phyloP scores from a whole-genome alignment of 768 basidiomycete species.

The Suillus weaverae region DNA sequence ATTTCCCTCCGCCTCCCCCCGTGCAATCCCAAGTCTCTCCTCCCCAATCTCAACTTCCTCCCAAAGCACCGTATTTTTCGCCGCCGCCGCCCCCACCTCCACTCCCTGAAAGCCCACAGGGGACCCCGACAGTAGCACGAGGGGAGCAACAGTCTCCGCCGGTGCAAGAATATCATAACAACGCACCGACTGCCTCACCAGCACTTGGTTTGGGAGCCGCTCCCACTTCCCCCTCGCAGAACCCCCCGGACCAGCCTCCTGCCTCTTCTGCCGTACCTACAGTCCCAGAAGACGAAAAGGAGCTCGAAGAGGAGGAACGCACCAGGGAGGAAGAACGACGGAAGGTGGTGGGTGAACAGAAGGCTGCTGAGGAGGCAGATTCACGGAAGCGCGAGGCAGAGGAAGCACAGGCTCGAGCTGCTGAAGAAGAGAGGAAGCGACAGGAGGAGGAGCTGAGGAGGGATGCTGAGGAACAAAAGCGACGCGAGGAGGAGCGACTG shows the following conservation, averaged over 20 bases:
- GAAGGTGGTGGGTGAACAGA: conserved; percentile 30
- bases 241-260: conserved; percentile 4
- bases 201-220: conserved; percentile 7
- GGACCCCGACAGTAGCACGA: background rate
- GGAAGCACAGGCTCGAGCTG: conserved; percentile 6
- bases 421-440: conserved; percentile 33
- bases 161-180: background rate
- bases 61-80: background rate
- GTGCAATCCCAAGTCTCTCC: conserved; percentile 13
- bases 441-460: conserved; percentile 12
- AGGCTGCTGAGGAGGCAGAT: conserved; percentile 16
- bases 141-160: background rate
- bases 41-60: conserved; percentile 14
- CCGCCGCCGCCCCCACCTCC: conserved; percentile 22
- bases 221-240: conserved; percentile 8
- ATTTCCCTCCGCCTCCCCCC: conserved; percentile 19
- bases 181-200: conserved; percentile 1
- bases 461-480: conserved; percentile 26
- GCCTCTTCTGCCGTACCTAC: conserved; percentile 17
- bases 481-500: conserved; percentile 20
- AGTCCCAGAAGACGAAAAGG: conserved; percentile 37
- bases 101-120: conserved; percentile 4
- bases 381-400: conserved; percentile 14
- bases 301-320: conserved; percentile 45
- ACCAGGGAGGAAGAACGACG: conserved; percentile 7